These are phyloP conservation scores for Ajuga reptans DNA, from an alignment of 305 asterid species.

Conservation along the genomic window DNA sequence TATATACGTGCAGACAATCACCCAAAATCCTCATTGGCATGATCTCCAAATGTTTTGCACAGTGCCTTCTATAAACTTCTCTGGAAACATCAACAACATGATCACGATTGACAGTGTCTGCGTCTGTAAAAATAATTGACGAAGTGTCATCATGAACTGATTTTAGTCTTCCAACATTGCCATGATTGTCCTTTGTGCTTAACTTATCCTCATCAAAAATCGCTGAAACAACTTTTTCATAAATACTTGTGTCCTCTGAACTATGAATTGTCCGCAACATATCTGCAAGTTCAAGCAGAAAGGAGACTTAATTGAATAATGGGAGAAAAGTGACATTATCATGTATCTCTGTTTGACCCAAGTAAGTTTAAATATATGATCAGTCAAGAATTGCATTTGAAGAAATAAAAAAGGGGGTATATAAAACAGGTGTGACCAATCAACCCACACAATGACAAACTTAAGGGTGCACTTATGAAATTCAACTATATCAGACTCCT, in stretches of 20 bases:
- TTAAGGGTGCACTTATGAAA: not conserved
- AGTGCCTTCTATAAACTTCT: slow-evolving; percentile 64
- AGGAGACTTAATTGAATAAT: slow-evolving; percentile 19
- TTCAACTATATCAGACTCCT: not conserved
- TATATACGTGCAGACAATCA: slow-evolving; percentile 46
- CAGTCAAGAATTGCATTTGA: not conserved
- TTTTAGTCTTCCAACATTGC: slow-evolving; percentile 50
- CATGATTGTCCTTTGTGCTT: slow-evolving; percentile 40
- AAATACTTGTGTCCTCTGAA: slow-evolving; percentile 67
- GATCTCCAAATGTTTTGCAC: slow-evolving; percentile 87
- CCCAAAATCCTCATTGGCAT: slow-evolving; percentile 67
- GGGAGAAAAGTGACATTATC: slow-evolving; percentile 14
- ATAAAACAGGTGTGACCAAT: not conserved
- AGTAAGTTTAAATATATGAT: slow-evolving; percentile 7
- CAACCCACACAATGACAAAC: not conserved
- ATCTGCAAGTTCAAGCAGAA: slow-evolving; percentile 46
- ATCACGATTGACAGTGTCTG: slow-evolving; percentile 64
- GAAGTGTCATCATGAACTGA: slow-evolving; percentile 50
- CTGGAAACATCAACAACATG: slow-evolving; percentile 50
- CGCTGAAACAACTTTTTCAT: slow-evolving; percentile 74
- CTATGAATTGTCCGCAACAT: slow-evolving; percentile 71
- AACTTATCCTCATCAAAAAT: slow-evolving; percentile 64
- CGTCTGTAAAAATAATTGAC: slow-evolving; percentile 45
- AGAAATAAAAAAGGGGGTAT: not conserved
- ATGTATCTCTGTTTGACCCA: slow-evolving; percentile 10